Base-by-base conservation (phyloP, 129 eudicot species). In the Arctium minus region DNA sequence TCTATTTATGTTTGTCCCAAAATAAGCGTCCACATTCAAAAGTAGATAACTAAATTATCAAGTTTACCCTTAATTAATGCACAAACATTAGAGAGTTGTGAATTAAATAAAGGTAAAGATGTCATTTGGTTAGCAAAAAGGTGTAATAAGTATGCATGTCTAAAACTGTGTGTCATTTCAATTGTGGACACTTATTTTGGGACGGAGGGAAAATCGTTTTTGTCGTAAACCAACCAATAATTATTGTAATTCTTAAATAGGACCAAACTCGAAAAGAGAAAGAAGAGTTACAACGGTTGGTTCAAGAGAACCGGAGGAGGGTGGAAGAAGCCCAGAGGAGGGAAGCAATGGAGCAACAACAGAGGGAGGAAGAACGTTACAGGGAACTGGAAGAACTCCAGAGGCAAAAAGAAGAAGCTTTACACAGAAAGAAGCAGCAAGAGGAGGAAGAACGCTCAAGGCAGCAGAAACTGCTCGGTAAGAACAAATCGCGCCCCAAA, bases 391-490 rank as follows among this genome's bases (percentile, higher is more conserved):
- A 96, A 79, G 92, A 93, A 90, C 93, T 91, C 46, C 99, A 96
- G 78, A 87, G 99, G 67, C 96, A 90, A 76, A 96, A 92, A 76
- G 97, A 93, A 90, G 99, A 90, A 85, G 97, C 95, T 6, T 27
- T 92, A 81, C 86, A 85, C 13, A 90, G 89, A 86, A 96, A 93
- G 84, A 93, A 91, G 60, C 98, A 90, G 39, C 90, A 96, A 86
- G 99, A 96, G 82, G 97, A 96, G 72, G 99, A 96, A 88, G 99
- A 93, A 73, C 97, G 94, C 8, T 89, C 93, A 9, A 93, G 93
- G 36, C 98, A 89, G 80, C 89, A 93, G 85, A 93, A 89, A 86
- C 10, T 96, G 39, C 84, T 90, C 39, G 98, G 98, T 77, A 93
- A 90, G 87, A 93, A 91, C 79, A 93, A 90, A 84, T 81, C 98